Percentiles rank a stretch among this genome's conserved stretches.
These are phyloP conservation scores for Tillandsia fasciculata DNA, from an alignment of 176 grass and related monocot species.

Conservation along the genomic window DNA sequence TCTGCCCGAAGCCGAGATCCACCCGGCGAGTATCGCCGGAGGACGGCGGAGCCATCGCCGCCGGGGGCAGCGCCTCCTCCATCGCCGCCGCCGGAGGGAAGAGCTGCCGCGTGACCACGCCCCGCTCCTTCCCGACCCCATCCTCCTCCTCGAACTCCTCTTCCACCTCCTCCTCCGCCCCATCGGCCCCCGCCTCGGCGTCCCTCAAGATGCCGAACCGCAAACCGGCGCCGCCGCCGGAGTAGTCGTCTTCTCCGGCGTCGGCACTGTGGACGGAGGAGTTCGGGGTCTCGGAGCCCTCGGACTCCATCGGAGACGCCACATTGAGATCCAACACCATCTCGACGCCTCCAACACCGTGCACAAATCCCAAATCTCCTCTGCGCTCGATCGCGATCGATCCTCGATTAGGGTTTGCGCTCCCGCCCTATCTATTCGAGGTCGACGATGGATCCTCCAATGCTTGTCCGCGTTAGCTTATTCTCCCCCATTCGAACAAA, in stretches of 20 bases:
- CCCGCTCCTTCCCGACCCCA: too few species aligned
- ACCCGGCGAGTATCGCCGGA: background rate
- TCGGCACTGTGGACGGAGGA: slow-evolving; percentile 35
- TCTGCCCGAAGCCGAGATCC: slow-evolving; percentile 27
- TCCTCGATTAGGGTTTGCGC: background rate
- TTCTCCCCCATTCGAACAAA: background rate
- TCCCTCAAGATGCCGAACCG: slow-evolving; percentile 31
- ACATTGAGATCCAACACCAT: slow-evolving; percentile 99
- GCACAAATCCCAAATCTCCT: background rate
- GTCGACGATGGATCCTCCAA: background rate
- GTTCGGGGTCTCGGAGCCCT: slow-evolving; percentile 42
- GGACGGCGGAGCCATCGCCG: slow-evolving; percentile 10
- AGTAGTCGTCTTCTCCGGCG: background rate
- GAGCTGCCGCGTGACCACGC: slow-evolving; percentile 45
- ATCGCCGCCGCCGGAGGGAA: slow-evolving; percentile 27
- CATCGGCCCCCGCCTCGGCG: slow-evolving; percentile 23
- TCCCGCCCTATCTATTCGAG: slow-evolving; percentile 5
- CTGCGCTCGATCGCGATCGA: background rate
- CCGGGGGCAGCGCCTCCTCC: slow-evolving; percentile 5
- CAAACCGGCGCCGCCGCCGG: slow-evolving; percentile 23
- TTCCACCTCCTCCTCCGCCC: too few species aligned
- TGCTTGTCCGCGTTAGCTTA: slow-evolving; percentile 3
- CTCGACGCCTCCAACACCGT: slow-evolving; percentile 17
- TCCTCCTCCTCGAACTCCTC: too few species aligned
- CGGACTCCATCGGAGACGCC: slow-evolving; percentile 40